phyloP scores from a whole-genome alignment of 2,329 filamentous ascomycete genomes.

The Cryphonectria naterciae region DNA sequence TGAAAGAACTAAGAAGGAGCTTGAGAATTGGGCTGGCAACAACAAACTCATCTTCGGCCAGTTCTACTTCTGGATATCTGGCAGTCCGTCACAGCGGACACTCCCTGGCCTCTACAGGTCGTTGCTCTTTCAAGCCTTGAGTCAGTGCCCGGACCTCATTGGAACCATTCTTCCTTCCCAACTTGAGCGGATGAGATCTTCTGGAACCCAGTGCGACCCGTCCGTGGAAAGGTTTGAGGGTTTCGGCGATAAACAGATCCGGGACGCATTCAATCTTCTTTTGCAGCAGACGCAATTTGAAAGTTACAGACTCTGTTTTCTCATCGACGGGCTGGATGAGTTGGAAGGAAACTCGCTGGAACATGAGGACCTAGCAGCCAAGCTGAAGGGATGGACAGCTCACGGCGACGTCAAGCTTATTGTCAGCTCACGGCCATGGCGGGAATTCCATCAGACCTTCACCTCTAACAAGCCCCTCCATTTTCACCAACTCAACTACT shows the following conservation, averaged over 20 bases:
- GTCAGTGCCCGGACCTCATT: constrained; percentile 30
- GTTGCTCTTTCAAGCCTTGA: constrained; percentile 30
- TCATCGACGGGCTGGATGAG: constrained; percentile 25
- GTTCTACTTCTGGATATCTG: constrained; percentile 31
- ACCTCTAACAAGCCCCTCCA: not conserved
- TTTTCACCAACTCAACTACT: constrained; percentile 10
- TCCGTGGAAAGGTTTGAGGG: not conserved
- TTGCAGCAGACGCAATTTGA: not conserved
- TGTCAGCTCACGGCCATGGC: constrained; percentile 19
- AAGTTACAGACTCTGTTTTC: constrained; percentile 12
- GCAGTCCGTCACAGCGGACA: constrained; percentile 28
- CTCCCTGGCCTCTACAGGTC: constrained; percentile 31
- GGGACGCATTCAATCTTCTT: constrained; percentile 1
- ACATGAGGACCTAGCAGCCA: constrained; percentile 13
- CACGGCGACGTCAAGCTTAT: constrained; percentile 1
- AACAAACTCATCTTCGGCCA: constrained; percentile 20
- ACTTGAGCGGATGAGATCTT: not conserved
- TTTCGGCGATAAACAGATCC: constrained; percentile 5
- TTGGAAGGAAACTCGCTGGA: constrained; percentile 13
- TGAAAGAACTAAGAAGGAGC: not conserved
- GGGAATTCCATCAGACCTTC: constrained; percentile 1
- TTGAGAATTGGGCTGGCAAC: constrained; percentile 10
- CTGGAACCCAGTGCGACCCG: not conserved
- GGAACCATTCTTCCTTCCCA: constrained; percentile 22
- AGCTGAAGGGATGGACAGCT: constrained; percentile 2